Evolutionary conservation across 202 grass and related monocot genomes (phyloP).

Genomic region (Panicum hallii): DNA sequence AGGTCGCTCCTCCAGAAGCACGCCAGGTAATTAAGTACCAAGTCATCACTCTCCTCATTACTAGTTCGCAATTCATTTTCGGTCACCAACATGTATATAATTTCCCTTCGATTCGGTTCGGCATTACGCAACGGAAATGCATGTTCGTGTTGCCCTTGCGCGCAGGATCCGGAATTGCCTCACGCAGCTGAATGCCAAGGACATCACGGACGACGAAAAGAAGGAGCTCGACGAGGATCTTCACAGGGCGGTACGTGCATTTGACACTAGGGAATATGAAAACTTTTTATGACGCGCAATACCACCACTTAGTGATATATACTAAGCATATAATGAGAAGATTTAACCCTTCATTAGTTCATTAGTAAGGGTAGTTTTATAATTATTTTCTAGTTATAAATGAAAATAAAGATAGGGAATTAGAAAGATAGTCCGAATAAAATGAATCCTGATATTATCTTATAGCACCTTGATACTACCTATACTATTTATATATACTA

Average conservation of each 20-base stretch:
- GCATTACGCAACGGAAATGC: not conserved
- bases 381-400: too few relatives aligned
- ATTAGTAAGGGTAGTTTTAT: too few relatives aligned
- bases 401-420: too few relatives aligned
- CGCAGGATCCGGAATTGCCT: constrained; percentile 79
- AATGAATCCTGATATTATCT: too few relatives aligned
- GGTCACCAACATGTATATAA: too few relatives aligned
- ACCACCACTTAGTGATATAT: too few relatives aligned
- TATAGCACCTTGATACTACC: too few relatives aligned
- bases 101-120: not conserved
- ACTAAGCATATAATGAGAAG: too few relatives aligned
- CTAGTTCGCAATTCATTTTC: not conserved
- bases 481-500: too few relatives aligned
- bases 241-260: constrained; percentile 68
- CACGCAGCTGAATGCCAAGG: constrained; percentile 71
- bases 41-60: too few relatives aligned
- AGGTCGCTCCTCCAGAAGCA: constrained; percentile 90
- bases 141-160: not conserved
- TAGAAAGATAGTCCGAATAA: too few relatives aligned
- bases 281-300: not conserved
- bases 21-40: constrained; percentile 44
- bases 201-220: constrained; percentile 68
- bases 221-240: constrained; percentile 86
- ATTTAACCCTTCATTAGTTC: too few relatives aligned
- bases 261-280: not conserved